phyloP scores from a whole-genome alignment of 2,329 filamentous ascomycete genomes.

The Amauroascus verrucosus region DNA sequence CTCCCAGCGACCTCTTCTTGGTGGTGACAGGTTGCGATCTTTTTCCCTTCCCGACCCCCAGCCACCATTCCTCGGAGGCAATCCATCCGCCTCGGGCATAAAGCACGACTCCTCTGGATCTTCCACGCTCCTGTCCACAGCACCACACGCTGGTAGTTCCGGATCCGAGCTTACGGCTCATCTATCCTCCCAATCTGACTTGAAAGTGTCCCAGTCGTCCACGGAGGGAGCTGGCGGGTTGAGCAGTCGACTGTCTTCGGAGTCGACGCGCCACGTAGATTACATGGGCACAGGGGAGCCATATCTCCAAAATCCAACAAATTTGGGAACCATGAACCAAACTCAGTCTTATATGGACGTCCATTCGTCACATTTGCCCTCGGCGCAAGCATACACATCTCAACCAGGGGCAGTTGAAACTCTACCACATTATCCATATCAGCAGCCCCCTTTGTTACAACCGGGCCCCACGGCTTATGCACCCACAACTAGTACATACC shows the following conservation, averaged over 20 bases:
- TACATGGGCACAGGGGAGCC: conserved; percentile 31
- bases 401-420: conserved; percentile 65
- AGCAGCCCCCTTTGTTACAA: conserved; percentile 63
- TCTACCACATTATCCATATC: conserved; percentile 67
- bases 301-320: conserved; percentile 34
- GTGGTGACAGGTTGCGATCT: conserved; percentile 64
- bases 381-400: conserved; percentile 61
- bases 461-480: conserved; percentile 61
- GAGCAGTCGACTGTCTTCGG: conserved; percentile 25
- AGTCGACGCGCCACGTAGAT: conserved; percentile 27
- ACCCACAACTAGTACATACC: conserved; percentile 49
- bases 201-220: conserved; percentile 64
- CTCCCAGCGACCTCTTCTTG: conserved; percentile 53
- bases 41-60: conserved; percentile 58
- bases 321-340: conserved; percentile 62
- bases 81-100: conserved; percentile 55
- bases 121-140: conserved; percentile 36
- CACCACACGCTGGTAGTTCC: conserved; percentile 43
- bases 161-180: conserved; percentile 49
- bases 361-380: conserved; percentile 63
- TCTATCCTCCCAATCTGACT: conserved; percentile 32
- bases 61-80: conserved; percentile 20
- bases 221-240: conserved; percentile 44
- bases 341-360: conserved; percentile 77
- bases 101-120: conserved; percentile 50